Percentiles rank a stretch among this genome's conserved stretches.
Conservation (phyloP, 1,284 basidiomycete species). For the Coniferiporia weirii region DNA sequence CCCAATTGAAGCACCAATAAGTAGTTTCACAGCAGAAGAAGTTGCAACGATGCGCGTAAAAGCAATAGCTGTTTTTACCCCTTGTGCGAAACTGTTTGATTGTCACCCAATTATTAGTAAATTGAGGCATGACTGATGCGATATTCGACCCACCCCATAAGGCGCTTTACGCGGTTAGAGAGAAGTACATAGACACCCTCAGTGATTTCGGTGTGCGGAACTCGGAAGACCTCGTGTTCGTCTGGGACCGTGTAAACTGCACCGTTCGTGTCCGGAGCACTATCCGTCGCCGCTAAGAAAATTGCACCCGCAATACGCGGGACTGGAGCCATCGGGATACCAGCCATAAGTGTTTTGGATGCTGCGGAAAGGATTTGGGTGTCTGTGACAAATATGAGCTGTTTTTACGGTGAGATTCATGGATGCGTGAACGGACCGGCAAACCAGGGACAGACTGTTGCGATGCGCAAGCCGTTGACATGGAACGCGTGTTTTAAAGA, state of each 20-base stretch:
- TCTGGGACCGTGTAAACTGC: slow-evolving; percentile 44
- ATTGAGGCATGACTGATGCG: too few species aligned
- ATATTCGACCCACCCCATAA: slow-evolving; percentile 31
- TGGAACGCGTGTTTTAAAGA: slow-evolving; percentile 36
- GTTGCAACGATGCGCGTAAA: not conserved
- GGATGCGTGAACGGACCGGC: slow-evolving; percentile 32
- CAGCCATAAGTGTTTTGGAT: slow-evolving; percentile 41
- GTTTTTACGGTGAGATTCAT: not conserved
- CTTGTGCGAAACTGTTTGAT: not conserved
- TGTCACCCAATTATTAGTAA: not conserved
- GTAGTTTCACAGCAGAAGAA: slow-evolving; percentile 4
- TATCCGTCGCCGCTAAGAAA: slow-evolving; percentile 46
- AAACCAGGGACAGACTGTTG: slow-evolving; percentile 49
- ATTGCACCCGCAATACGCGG: slow-evolving; percentile 47
- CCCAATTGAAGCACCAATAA: slow-evolving; percentile 3
- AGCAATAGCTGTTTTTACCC: slow-evolving; percentile 4
- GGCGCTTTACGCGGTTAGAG: slow-evolving; percentile 36
- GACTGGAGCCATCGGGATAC: slow-evolving; percentile 47
- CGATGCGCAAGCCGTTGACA: slow-evolving; percentile 39
- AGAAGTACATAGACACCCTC: slow-evolving; percentile 48
- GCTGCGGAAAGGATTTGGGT: slow-evolving; percentile 41
- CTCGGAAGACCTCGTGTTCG: slow-evolving; percentile 43
- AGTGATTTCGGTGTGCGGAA: slow-evolving; percentile 42
- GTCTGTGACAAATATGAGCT: slow-evolving; percentile 28
- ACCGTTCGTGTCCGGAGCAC: slow-evolving; percentile 41